Percentiles rank a stretch among this genome's conserved stretches.
Conservation (phyloP, 805 yeast genomes). For the Candida awuae region DNA sequence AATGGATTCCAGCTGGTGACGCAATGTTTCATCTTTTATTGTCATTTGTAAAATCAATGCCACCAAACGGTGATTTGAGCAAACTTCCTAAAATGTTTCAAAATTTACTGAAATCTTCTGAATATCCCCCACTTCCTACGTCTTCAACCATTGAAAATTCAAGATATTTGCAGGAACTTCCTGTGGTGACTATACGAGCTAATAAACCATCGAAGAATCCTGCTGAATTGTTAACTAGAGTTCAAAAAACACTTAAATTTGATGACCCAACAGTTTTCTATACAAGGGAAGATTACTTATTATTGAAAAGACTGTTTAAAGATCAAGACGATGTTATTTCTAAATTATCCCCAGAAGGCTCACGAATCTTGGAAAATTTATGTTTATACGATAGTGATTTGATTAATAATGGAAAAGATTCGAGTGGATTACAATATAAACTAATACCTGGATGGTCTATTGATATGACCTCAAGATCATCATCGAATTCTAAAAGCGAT, state of each 20-base stretch:
- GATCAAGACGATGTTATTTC: conserved; percentile 46
- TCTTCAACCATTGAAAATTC: conserved; percentile 18
- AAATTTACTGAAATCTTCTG: conserved; percentile 50
- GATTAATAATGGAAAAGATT: conserved; percentile 32
- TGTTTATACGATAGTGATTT: conserved; percentile 30
- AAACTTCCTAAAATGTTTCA: conserved; percentile 61
- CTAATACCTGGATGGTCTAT: conserved; percentile 31
- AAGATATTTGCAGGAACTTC: conserved; percentile 28
- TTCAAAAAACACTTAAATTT: conserved; percentile 54
- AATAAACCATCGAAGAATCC: conserved; percentile 42
- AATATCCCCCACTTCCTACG: conserved; percentile 64
- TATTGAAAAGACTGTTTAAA: conserved; percentile 64
- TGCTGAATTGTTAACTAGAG: conserved; percentile 51
- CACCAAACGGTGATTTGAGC: conserved; percentile 49
- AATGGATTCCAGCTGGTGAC: conserved; percentile 76
- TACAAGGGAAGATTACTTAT: conserved; percentile 69
- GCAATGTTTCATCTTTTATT: conserved; percentile 77
- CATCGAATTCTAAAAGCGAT: conserved; percentile 15
- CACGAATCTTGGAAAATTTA: conserved; percentile 41
- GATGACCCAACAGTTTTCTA: conserved; percentile 62
- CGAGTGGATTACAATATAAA: conserved; percentile 19
- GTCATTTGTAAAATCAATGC: conserved; percentile 71
- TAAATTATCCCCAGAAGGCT: conserved; percentile 67
- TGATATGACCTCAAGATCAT: conserved; percentile 21
- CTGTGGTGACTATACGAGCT: conserved; percentile 27